Evolutionary conservation across 495 filamentous ascomycete genomes (phyloP), one percentile per base, ranked within the genome.

Genomic region (Tetracladium setigerum): DNA sequence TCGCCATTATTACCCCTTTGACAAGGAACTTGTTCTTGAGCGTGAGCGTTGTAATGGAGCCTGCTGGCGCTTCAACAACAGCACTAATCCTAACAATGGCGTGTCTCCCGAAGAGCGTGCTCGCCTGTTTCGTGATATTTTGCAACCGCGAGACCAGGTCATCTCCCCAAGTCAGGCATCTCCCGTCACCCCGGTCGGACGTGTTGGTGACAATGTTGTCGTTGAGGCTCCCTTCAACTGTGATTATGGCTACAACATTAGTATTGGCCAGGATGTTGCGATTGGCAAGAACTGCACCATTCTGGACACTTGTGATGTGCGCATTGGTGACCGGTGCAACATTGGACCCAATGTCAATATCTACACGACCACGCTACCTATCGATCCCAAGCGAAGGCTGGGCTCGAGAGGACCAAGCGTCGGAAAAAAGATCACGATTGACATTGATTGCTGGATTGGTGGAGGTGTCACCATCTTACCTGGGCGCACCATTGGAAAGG

Each of bases 171-270:
- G 64, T 46, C 34, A 61, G 51, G 57, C 70, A 50, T 71, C 77
- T 50, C 50, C 77, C 47, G 56, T 74, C 51, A 57, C 71, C 37
- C 56, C 70, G 49, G 55, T 70, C 4, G 84, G 85, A n/a, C 74
- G 75, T 30, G 81, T 95, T 15, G 87, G 88, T 16, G 75, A 83
- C 34, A 79, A 86, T 41, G 83, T 86, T 7, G 73, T 81, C 33
- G 86, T 98, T 34, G 89, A 96, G 49, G 81, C 87, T 2, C 91
- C 92, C 11, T 97, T 98, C 62, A 82, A 72, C 31, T 97, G 92
- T 63, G 89, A 95, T 57, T 98, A 96, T 58, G 92, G 92, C 2
- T 95, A 95, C 59, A 96, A 98, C 57, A 85, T 97, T 54, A 74
- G 76, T 32, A 82, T 98, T 51, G 92, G 86, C 17, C 85, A 90